Conservation (phyloP, 331 rosid genomes). For the Telfairia occidentalis region DNA sequence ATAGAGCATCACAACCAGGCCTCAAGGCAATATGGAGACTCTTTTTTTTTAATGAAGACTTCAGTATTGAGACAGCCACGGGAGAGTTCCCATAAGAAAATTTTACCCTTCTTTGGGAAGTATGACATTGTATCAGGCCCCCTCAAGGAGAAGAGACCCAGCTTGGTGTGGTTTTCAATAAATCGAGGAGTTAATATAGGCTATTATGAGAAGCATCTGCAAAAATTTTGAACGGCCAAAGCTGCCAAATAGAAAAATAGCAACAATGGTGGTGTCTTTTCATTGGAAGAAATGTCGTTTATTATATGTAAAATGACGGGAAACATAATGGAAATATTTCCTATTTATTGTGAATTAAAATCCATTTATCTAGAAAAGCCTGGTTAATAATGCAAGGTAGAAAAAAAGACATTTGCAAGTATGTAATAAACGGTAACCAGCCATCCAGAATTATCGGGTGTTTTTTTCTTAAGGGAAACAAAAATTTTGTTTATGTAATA, state of each 20-base stretch:
- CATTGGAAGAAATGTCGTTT: background rate
- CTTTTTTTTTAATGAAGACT: no score
- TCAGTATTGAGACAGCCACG: background rate
- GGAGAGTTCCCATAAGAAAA: background rate
- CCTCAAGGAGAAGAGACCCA: background rate
- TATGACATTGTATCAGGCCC: background rate
- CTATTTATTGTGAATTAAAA: background rate
- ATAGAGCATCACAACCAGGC: background rate
- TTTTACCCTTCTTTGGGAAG: background rate
- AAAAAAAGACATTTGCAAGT: background rate
- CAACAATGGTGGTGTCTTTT: background rate
- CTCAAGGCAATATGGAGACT: background rate
- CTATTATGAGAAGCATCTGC: background rate
- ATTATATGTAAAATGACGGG: background rate
- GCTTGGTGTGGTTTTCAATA: background rate
- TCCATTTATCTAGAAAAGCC: background rate
- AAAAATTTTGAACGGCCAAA: background rate
- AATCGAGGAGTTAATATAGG: background rate
- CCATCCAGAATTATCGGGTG: background rate
- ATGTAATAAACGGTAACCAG: background rate
- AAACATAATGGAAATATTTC: background rate
- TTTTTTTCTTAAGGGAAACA: background rate
- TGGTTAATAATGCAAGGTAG: background rate
- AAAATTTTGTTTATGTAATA: background rate
- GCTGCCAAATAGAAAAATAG: background rate